Evolutionary conservation across 2,329 filamentous ascomycete species (phyloP), one percentile per base, ranked within the genome.

Genomic region (Cercospora zeae-maydis): DNA sequence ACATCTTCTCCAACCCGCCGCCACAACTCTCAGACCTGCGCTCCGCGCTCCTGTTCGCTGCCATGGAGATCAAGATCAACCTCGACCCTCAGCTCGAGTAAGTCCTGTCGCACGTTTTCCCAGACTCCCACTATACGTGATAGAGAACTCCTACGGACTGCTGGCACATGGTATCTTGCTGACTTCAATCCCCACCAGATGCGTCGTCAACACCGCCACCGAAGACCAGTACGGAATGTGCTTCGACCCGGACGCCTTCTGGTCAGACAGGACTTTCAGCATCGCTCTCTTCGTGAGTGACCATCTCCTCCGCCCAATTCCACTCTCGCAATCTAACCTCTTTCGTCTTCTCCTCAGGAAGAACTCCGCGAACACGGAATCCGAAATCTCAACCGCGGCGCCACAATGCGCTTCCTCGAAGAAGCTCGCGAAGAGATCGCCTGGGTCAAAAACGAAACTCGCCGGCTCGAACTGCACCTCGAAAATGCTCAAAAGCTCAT

Each of bases 71-170:
- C 21, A 36, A 53, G 3, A 52, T 55, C 42, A 30, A 42, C 9
- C 56, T 67, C 21, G 66, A 68, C 31, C 66, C 64, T 2, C 49
- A 64, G 19, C 58, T 68, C 9, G 64, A 68, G 24, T 37, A 45
- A 16, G 39, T 45, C 13, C 47, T 11, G 42, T 47, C 4, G 55
- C 63, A 13, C 31, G 2, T 10, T 34, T 34, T 2, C 31, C 31
- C 24, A 3, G 6, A 27, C 24, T 27, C 6, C 24, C 24, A 3
- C 6, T 6, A 27, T 27, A 27, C 24, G 6, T 27, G 24, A 27
- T 27, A 3, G 24, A 3, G 24, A 27, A 27, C 4, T 36, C 45
- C 19, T 9, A 39, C 8, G 36, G 9, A 14, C 34, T 11, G 57
- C 61, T 8, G 36, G 47, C 3, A 13, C 36, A 16, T 16, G 19